phyloP scores from a whole-genome alignment of 2,329 filamentous ascomycete species.

The Capronia epimyces region DNA sequence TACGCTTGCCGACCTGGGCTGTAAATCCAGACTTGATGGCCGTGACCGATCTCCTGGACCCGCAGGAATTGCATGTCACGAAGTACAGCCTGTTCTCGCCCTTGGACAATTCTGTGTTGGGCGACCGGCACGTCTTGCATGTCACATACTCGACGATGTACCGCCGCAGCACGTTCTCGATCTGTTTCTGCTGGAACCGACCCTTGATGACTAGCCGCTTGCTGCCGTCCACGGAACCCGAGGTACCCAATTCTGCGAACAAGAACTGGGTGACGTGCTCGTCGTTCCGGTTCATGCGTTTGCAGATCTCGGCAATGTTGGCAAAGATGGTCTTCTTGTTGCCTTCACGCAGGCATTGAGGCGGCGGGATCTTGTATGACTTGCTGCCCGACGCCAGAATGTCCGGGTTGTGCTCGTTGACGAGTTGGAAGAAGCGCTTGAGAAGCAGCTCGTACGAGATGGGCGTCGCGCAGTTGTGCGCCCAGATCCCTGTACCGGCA shows the following conservation, averaged over 20 bases:
- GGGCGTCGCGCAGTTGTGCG: conserved; percentile 68
- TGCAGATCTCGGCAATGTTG: conserved; percentile 98
- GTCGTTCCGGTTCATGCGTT: conserved; percentile 97
- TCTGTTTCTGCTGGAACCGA: conserved; percentile 99
- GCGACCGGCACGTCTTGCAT: conserved; percentile 95
- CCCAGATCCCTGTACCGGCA: conserved; percentile 84
- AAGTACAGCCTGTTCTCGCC: conserved; percentile 99
- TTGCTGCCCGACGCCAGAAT: conserved; percentile 81
- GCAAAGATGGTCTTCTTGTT: conserved; percentile 99
- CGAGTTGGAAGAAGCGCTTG: conserved; percentile 85
- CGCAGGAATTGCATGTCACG: conserved; percentile 90
- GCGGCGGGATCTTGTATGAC: conserved; percentile 98
- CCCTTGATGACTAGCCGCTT: conserved; percentile 96
- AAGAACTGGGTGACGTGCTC: conserved; percentile 96
- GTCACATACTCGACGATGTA: conserved; percentile 88
- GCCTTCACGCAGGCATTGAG: conserved; percentile 97
- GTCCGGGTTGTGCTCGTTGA: conserved; percentile 95
- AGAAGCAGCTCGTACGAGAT: conserved; percentile 84
- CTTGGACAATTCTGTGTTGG: conserved; percentile 94
- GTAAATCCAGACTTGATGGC: conserved; percentile 99
- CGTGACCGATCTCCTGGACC: conserved; percentile 78
- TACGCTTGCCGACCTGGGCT: conserved; percentile 97
- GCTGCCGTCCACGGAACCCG: conserved; percentile 87
- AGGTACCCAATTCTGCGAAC: conserved; percentile 97
- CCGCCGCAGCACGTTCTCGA: conserved; percentile 92